A percentile compares a stretch with the other conserved stretches of the same genome.
These are phyloP conservation scores for Cytospora piceae DNA, from an alignment of 2,329 filamentous ascomycete genomes.

Conservation along the genomic window DNA sequence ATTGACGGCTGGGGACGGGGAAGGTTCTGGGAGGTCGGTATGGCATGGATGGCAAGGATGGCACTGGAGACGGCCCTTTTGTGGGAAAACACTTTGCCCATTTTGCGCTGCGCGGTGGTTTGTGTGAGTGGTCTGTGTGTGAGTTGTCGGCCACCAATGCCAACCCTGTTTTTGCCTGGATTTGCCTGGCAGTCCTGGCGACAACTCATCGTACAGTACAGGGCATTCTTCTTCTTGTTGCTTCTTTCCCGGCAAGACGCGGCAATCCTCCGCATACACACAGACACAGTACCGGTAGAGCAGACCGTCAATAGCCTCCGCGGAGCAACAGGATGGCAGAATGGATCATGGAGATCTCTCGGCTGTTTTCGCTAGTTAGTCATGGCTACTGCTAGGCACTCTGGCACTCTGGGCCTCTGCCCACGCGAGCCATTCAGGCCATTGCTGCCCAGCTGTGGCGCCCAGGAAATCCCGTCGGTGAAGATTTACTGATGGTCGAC, in stretches of 20 bases:
- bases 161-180: too few relatives aligned
- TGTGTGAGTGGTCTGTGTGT: slow-evolving; percentile 2
- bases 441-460: slow-evolving; percentile 6
- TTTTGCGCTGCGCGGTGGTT: slow-evolving; percentile 10
- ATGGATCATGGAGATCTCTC: slow-evolving; percentile 18
- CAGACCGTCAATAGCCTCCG: slow-evolving; percentile 5
- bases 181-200: background rate
- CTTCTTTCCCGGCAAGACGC: background rate
- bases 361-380: slow-evolving; percentile 11
- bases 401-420: background rate
- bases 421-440: slow-evolving; percentile 1
- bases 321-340: slow-evolving; percentile 2
- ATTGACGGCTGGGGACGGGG: slow-evolving; percentile 22
- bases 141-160: slow-evolving; percentile 3
- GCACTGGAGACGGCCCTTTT: slow-evolving; percentile 26
- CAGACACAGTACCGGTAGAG: background rate
- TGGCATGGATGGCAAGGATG: slow-evolving; percentile 13
- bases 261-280: slow-evolving; percentile 5
- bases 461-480: slow-evolving; percentile 28
- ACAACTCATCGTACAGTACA: background rate
- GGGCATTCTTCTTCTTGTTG: too few relatives aligned
- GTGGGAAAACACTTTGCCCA: slow-evolving; percentile 9
- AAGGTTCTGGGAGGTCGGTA: slow-evolving; percentile 13
- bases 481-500: slow-evolving; percentile 7
- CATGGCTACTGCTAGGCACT: background rate